phyloP scores from a whole-genome alignment of 208 protist species.

The Trypanosomatidae sp. region DNA sequence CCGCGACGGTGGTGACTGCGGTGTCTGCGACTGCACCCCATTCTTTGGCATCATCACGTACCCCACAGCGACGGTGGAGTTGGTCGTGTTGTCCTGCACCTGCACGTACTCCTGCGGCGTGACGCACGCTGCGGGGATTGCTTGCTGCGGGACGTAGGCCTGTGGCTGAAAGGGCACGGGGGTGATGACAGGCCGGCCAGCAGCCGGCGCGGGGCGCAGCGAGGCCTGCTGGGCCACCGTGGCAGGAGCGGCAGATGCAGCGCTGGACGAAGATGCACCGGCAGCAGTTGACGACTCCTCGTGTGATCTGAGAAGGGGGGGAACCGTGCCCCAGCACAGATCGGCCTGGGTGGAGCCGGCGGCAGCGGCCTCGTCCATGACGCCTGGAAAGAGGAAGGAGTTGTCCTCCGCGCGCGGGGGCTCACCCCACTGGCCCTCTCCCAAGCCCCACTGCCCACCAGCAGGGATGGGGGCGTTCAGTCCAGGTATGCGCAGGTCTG shows the following conservation, averaged over 20 bases:
- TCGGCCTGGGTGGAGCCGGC: slow-evolving; percentile 12
- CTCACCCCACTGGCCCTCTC: slow-evolving; percentile 98
- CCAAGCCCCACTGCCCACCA: slow-evolving; percentile 94
- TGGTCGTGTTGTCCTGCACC: slow-evolving; percentile 68
- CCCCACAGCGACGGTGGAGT: slow-evolving; percentile 63
- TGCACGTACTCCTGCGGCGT: slow-evolving; percentile 79
- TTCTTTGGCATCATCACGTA: slow-evolving; percentile 67
- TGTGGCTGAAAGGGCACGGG: slow-evolving; percentile 74
- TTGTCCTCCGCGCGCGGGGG: slow-evolving; percentile 87
- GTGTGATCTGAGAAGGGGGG: slow-evolving; percentile 11
- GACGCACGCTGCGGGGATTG: slow-evolving; percentile 25
- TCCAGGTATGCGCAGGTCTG: slow-evolving; percentile 97
- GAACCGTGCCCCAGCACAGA: slow-evolving; percentile 48
- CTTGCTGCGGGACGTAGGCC: slow-evolving; percentile 48
- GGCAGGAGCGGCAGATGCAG: slow-evolving; percentile 16
- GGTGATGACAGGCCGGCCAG: slow-evolving; percentile 34
- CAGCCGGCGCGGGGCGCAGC: slow-evolving; percentile 13
- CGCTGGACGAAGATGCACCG: neutral
- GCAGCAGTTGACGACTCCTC: slow-evolving; percentile 4
- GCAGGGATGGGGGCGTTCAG: slow-evolving; percentile 98
- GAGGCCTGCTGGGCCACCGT: slow-evolving; percentile 9
- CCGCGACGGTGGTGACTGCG: slow-evolving; percentile 3
- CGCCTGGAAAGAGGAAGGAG: slow-evolving; percentile 80
- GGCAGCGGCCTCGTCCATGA: slow-evolving; percentile 75
- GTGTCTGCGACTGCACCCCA: slow-evolving; percentile 11